Base-by-base conservation (phyloP, 805 yeast species). In the Zygosaccharomyces siamensis region DNA sequence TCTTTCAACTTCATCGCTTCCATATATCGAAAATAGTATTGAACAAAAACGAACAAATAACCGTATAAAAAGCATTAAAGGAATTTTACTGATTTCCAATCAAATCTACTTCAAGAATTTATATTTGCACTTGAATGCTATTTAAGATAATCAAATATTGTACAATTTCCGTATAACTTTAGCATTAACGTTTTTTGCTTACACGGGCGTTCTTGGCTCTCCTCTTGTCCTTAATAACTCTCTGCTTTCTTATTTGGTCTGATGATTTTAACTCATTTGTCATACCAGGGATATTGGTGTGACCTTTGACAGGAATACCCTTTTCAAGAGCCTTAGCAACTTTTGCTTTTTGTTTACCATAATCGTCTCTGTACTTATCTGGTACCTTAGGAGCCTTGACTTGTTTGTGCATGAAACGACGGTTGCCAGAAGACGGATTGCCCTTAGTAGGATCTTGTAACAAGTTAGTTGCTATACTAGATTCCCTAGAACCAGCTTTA, bases 321-420 rank as follows among this genome's bases (percentile, higher is more conserved):
- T 80, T 72, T 7, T 83, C 95, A 49, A 83, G 61, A 2, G 98
- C 98, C 57, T 79, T 80, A 46, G 79, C 80, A 43, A 87, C 92
- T 70, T 86, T 84, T 72, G 82, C 81, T 79, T 86, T 82, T 66
- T 92, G 97, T 55, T 75, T 75, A 51, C 81, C 77, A 70, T 79
- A 93, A 68, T 93, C 90, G 62, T 90, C 97, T 70, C 98, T 81
- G 57, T 73, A 81, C 69, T 79, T 89, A 62, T 89, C 97, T n/a
- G 99, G 97, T 36, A 83, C 70, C 63, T 81, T 86, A 36, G 99
- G 99, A 2, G 97, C 90, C 52, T 78, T 77, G 41, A 72, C 72
- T 61, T 78, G 79, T 53, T 82, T 81, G 64, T 93, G 98, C 68
- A 81, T 81, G 74, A 80, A 88, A 56, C 77, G 69, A 49, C 78